Percentiles rank a stretch among this genome's conserved stretches.
These are phyloP conservation scores for Aspergillus texensis DNA, from an alignment of 2,329 filamentous ascomycete species.

Conservation along the genomic window DNA sequence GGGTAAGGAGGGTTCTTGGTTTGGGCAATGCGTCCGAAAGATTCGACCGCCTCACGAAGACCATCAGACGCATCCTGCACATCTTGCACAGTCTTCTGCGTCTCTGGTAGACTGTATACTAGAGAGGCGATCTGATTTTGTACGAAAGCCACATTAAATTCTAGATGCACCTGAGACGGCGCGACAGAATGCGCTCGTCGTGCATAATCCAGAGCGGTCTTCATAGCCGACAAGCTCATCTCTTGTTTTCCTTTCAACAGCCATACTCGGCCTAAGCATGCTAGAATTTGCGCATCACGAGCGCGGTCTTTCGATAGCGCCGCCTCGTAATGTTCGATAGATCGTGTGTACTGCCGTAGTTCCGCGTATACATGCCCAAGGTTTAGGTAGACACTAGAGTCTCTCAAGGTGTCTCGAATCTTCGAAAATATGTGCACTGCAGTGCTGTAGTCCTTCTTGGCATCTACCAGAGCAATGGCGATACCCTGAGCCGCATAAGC, in stretches of 20 bases:
- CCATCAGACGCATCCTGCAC: constrained; percentile 78
- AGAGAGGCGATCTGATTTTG: constrained; percentile 90
- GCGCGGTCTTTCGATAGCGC: constrained; percentile 79
- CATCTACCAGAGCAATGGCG: constrained; percentile 90
- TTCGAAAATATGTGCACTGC: constrained; percentile 88
- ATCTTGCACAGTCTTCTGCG: constrained; percentile 75
- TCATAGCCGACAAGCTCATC: constrained; percentile 63
- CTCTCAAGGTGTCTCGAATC: constrained; percentile 85
- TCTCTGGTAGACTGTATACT: constrained; percentile 73
- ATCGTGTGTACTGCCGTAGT: constrained; percentile 83
- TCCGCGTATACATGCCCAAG: constrained; percentile 92
- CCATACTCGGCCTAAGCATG: constrained; percentile 87
- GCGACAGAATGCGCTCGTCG: constrained; percentile 72
- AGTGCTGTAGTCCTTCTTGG: constrained; percentile 82
- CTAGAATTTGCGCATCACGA: constrained; percentile 76
- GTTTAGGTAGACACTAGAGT: constrained; percentile 87
- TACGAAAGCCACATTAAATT: constrained; percentile 97
- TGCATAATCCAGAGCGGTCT: constrained; percentile 65
- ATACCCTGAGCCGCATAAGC: constrained; percentile 96
- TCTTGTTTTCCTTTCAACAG: constrained; percentile 76
- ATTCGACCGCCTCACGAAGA: constrained; percentile 81
- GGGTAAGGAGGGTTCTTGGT: constrained; percentile 79
- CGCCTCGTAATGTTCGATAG: constrained; percentile 90
- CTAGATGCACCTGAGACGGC: constrained; percentile 84
- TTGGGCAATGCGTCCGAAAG: constrained; percentile 62